Percentiles rank a stretch among this genome's conserved stretches.
Evolutionary conservation across 176 grass and related monocot species (phyloP).

Genomic region (Saccharum officinarum): DNA sequence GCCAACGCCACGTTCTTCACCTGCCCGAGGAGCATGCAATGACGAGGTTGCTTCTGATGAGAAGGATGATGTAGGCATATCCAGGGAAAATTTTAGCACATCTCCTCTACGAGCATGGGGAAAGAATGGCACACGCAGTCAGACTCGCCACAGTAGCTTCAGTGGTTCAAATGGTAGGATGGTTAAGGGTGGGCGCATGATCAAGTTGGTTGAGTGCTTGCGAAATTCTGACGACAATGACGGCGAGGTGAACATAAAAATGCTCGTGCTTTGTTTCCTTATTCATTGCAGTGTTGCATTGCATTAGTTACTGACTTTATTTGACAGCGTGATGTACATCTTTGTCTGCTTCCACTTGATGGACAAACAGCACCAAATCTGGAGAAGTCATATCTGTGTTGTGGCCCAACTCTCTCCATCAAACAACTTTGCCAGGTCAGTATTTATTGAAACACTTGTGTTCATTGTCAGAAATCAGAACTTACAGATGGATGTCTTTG

Average conservation of each 20-base stretch:
- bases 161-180: constrained; percentile 61
- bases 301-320: constrained; percentile 22
- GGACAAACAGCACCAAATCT: constrained; percentile 49
- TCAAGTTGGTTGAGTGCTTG: constrained; percentile 64
- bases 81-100: constrained; percentile 46
- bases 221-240: constrained; percentile 68
- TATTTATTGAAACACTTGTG: constrained; percentile 6
- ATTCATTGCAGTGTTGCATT: background rate
- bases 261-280: background rate
- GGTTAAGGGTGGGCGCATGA: constrained; percentile 65
- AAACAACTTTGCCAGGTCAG: constrained; percentile 64
- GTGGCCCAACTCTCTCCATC: constrained; percentile 63
- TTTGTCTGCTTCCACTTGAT: constrained; percentile 68
- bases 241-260: constrained; percentile 55
- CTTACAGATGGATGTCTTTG: constrained; percentile 6
- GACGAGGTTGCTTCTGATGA: constrained; percentile 55
- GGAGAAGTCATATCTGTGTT: constrained; percentile 67
- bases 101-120: constrained; percentile 81
- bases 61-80: constrained; percentile 58
- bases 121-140: constrained; percentile 80
- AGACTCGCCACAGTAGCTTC: constrained; percentile 63
- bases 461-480: background rate
- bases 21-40: constrained; percentile 56
- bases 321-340: constrained; percentile 64
- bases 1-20: constrained; percentile 61